Percentiles rank a stretch among this genome's conserved stretches.
Conservation (phyloP, 2,329 filamentous ascomycete genomes). For the Fusarium coffeatum region DNA sequence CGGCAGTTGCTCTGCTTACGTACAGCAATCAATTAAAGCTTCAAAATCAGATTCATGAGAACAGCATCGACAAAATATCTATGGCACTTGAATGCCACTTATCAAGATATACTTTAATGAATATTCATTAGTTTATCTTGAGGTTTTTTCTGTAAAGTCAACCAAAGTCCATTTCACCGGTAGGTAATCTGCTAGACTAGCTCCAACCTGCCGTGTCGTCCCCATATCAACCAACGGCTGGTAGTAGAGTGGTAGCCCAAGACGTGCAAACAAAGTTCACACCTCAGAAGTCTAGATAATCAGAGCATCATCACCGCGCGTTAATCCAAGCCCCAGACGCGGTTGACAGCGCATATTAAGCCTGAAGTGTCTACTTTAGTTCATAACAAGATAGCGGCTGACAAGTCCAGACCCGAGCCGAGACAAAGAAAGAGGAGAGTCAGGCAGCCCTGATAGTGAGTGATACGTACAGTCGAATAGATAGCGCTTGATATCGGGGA, state of each 20-base stretch:
- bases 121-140: not conserved
- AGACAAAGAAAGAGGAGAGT: not conserved
- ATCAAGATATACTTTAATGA: too few species aligned
- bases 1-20: slow-evolving; percentile 32
- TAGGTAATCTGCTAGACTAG: not conserved
- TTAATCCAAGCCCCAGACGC: slow-evolving; percentile 1
- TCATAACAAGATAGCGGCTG: slow-evolving; percentile 7
- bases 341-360: not conserved
- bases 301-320: not conserved
- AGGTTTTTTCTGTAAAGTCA: not conserved
- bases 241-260: not conserved
- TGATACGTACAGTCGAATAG: not conserved
- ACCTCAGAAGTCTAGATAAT: slow-evolving; percentile 35
- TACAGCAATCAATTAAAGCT: slow-evolving; percentile 14
- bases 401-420: not conserved
- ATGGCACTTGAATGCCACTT: too few species aligned
- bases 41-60: not conserved
- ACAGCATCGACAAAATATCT: not conserved
- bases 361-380: not conserved
- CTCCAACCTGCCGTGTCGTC: not conserved
- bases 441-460: not conserved
- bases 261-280: slow-evolving; percentile 32
- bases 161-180: not conserved
- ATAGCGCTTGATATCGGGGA: not conserved
- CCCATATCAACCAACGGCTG: not conserved